Base-by-base conservation (phyloP, 2,329 filamentous ascomycete genomes). In the Colletotrichum agaves region DNA sequence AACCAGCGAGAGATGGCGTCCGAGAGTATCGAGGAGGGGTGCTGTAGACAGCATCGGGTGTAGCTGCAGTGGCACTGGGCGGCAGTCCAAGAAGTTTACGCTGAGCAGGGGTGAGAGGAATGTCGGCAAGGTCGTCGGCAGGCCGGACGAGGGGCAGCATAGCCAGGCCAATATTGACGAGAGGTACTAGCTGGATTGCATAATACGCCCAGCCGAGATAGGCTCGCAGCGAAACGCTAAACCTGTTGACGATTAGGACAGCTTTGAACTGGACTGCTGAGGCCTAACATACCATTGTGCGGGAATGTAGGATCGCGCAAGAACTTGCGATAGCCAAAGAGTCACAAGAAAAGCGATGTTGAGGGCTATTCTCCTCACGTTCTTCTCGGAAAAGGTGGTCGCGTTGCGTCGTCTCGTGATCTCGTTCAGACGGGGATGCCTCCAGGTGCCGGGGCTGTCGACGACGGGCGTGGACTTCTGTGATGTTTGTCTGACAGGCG, bases 91-190 rank as follows among this genome's bases (percentile, higher is more conserved):
- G 88, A 13, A 97, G 87, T 71, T 90, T 86, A 69, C 95, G 91
- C 82, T 98, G 96, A 12, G 90, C 89, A n/a, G 93, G 90, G 1
- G 95, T 98, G 72, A 99, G 87, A 69, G 95, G 90, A 57, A 99
- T 97, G 78, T 99, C 96, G 78, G 90, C 84, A 70, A 98, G 86
- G 70, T 94, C 87, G 78, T 98, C 96, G 72, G 85, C 85, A 47
- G 86, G 84, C 70, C 90, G 87, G 74, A 93, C 79, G 12, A 97
- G 85, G 2, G 95, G 96, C 50, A 89, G 82, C 64, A 93, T 81
- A 41, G 93, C 92, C 61, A 90, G 74, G 70, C 82, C 76, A 60
- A 97, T 91, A 79, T 97, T 97, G 74, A 91, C 78, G 55, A 91
- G 72, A 3, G 91, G 89, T 2, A 92, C 72, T 10, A 86, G 65